phyloP scores from a whole-genome alignment of 257 asterid species.

The Solanum neorickii region DNA sequence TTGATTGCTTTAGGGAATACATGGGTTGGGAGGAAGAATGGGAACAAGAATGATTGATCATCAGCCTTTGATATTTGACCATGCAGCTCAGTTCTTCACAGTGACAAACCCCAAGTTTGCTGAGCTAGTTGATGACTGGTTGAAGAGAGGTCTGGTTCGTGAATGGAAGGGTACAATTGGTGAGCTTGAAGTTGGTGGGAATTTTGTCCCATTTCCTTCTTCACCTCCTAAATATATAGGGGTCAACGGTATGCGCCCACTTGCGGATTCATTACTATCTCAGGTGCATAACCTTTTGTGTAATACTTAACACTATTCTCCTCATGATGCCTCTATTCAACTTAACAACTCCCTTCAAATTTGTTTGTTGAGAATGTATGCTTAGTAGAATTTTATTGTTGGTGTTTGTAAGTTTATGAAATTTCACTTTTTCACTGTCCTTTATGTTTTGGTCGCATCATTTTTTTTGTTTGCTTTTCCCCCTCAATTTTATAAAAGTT shows the following conservation, averaged over 20 bases:
- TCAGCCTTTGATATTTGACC: constrained; percentile 60
- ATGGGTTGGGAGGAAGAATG: constrained; percentile 94
- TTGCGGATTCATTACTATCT: constrained; percentile 70
- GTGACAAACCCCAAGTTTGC: constrained; percentile 54
- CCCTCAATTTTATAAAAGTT: neutral
- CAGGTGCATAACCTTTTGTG: constrained; percentile 35
- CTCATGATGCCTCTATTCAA: neutral
- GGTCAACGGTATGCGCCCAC: constrained; percentile 79
- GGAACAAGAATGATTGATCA: constrained; percentile 78
- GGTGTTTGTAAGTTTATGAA: neutral
- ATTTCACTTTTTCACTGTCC: neutral
- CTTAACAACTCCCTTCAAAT: neutral
- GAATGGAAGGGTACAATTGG: constrained; percentile 65
- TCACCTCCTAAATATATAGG: constrained; percentile 60
- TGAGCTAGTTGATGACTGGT: constrained; percentile 68
- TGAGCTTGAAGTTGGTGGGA: constrained; percentile 71
- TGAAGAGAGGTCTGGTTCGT: constrained; percentile 50
- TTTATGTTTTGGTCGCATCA: neutral
- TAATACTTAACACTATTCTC: neutral
- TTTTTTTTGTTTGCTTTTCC: neutral
- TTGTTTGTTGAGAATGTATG: neutral
- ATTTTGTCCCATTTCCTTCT: constrained; percentile 46
- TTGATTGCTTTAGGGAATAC: constrained; percentile 56
- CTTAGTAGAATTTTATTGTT: neutral
- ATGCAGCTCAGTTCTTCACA: constrained; percentile 94